Evolutionary conservation across 345 rosid genomes (phyloP), one percentile per base, ranked within the genome.

Genomic region (Eucalyptus viminalis): DNA sequence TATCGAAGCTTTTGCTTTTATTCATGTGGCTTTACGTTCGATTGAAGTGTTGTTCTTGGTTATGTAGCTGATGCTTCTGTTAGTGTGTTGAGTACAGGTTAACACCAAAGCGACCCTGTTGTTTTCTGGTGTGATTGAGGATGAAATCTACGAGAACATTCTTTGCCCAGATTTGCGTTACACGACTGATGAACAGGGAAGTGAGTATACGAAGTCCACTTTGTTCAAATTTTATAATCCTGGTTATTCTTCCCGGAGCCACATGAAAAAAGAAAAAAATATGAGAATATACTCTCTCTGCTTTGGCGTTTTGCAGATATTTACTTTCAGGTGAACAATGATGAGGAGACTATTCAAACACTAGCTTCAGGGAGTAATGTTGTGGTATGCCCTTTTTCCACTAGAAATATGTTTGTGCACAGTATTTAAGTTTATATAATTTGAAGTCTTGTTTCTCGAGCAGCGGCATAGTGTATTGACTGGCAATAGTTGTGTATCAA

Each of bases 91-190:
- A 92, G 89, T 94, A 90, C 94, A 98, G 99, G 98, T 96, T 89
- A 98, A 95, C 93, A 91, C 90, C 91, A 95, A 93, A 94, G 99
- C 99, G 88, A 95, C 97, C 12, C 80, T 98, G 89, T 92, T 96
- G 95, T 92, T 97, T 91, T 94, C 95, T 6, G 95, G 92, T 88
- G 72, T 95, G 89, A 89, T 94, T 58, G 89, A 92, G 89, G 95
- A 93, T 91, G 98, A 94, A 86, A 89, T 94, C 91, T 96, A 95
- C 88, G 98, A 96, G 90, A 95, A 95, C 88, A 89, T 98, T 91
- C 89, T 97, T 89, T 95, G 96, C 96, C 96, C 99, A 31, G 99
- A 96, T 90, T 90, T 98, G 93, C 96, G 95, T 91, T 98, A 95
- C 88, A 93, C 94, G 72, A 95, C 96, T 54, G 98, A 98, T 91